Percentiles rank a stretch among this genome's conserved stretches.
Conservation (phyloP, 257 asterid species). For the Verbascum thapsus region DNA sequence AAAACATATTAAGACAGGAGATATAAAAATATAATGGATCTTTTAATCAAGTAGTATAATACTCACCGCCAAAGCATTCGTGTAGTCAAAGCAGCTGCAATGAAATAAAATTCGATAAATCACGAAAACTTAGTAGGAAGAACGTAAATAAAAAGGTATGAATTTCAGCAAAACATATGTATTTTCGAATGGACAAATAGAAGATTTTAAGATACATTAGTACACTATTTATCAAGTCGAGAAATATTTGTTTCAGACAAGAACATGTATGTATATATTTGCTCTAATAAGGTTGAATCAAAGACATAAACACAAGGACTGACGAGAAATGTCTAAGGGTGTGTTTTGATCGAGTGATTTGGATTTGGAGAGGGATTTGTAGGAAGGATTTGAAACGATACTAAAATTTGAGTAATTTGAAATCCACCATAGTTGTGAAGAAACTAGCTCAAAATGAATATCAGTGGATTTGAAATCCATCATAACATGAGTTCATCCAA, state of each 20-base stretch:
- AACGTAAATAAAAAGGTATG: slow-evolving; percentile 13
- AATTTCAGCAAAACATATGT: slow-evolving; percentile 14
- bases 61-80: slow-evolving; percentile 95
- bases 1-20: slow-evolving; percentile 2
- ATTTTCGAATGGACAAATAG: neutral
- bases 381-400: too few species aligned
- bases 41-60: slow-evolving; percentile 31
- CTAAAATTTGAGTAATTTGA: too few species aligned
- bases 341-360: too few species aligned
- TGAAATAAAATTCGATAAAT: slow-evolving; percentile 28
- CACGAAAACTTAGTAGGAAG: slow-evolving; percentile 19
- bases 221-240: neutral
- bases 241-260: slow-evolving; percentile 8
- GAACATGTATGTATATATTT: slow-evolving; percentile 4
- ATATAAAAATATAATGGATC: slow-evolving; percentile 4
- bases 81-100: slow-evolving; percentile 98
- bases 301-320: slow-evolving; percentile 2
- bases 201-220: too few species aligned
- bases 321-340: neutral
- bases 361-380: too few species aligned
- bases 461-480: too few species aligned
- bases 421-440: too few species aligned
- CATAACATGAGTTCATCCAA: too few species aligned
- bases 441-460: too few species aligned
- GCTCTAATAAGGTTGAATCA: slow-evolving; percentile 2